These are phyloP conservation scores for Cucurbitaria berberidis DNA, from an alignment of 2,329 filamentous ascomycete genomes.

Conservation along the genomic window DNA sequence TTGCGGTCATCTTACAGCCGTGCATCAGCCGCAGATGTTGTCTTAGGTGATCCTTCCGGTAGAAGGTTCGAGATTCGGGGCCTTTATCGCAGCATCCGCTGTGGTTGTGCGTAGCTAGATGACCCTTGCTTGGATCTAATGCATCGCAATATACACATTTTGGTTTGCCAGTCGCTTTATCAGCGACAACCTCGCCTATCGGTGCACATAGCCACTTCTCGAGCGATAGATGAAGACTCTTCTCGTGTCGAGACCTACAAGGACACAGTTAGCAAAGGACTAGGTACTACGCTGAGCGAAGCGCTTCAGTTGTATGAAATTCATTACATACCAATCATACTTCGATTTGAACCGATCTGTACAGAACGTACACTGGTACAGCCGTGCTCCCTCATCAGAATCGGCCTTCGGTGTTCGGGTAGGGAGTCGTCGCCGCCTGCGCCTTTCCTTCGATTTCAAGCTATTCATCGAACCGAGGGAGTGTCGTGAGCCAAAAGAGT, in stretches of 20 bases:
- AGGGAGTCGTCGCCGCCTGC: conserved; percentile 59
- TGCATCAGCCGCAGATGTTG: conserved; percentile 68
- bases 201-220: conserved; percentile 63
- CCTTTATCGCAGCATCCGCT: conserved; percentile 70
- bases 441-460: conserved; percentile 61
- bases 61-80: conserved; percentile 67
- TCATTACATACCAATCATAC: conserved; percentile 44
- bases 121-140: conserved; percentile 60
- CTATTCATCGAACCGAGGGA: conserved; percentile 64
- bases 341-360: conserved; percentile 50
- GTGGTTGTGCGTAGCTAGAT: conserved; percentile 67
- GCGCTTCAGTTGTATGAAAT: background rate
- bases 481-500: conserved; percentile 62
- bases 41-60: conserved; percentile 67
- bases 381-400: conserved; percentile 25
- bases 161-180: conserved; percentile 62
- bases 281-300: background rate
- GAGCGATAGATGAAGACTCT: conserved; percentile 47
- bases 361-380: conserved; percentile 50
- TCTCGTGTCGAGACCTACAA: conserved; percentile 49
- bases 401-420: conserved; percentile 44
- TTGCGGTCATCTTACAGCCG: conserved; percentile 64
- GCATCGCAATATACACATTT: conserved; percentile 66
- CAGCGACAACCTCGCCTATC: conserved; percentile 61
- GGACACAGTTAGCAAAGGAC: conserved; percentile 12